Evolutionary conservation across 1,284 basidiomycete species (phyloP), one percentile per base, ranked within the genome.

Genomic region (Xerocomus amazonicus): DNA sequence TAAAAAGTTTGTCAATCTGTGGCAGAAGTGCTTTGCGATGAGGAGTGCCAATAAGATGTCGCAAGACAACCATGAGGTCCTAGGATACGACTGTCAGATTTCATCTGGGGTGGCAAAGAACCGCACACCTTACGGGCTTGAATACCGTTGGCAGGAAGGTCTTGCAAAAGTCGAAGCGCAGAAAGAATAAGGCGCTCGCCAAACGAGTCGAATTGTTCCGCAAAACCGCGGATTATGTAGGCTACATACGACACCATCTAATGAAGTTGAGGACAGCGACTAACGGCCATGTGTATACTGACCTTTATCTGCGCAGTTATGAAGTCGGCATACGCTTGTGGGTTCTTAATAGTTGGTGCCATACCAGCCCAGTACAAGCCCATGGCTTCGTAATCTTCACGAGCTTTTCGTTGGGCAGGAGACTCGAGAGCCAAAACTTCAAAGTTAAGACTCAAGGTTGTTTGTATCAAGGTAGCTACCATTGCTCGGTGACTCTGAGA

Each of bases 261-360:
- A 45, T 32, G 38, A 38, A 48, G 45, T 27, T 54, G 45, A 54
- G 34, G 56, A 23, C 35, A 29, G 31, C 6, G 7, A 10, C 17
- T 13, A 6, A 37, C n/a, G 29, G 27, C 6, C 9, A 36, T 3
- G 19, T 36, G 6, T 27, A 38, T 23, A 45, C 60, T 41, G 56
- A 89, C 92, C 79, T 95, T 99, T 64, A 97, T 90, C 69, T 99
- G 96, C 0, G 93, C 90, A 49, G 84, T 84, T 56, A 97, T 84
- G 59, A 98, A 87, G 65, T 98, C 96, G 23, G 82, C 80, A 70
- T 95, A 99, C 34, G 89, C 77, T 33, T 81, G 75, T 9, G 83
- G 68, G 65, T 97, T 97, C 60, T 80, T 82, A 47, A 93, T 85
- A 26, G 78, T 78, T 14, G 80, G 74, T 1, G 93, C 83, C 67